Evolutionary conservation across 352 stramenopile species (phyloP), one percentile per base, ranked within the genome.

Genomic region (Globisporangium ultimum): DNA sequence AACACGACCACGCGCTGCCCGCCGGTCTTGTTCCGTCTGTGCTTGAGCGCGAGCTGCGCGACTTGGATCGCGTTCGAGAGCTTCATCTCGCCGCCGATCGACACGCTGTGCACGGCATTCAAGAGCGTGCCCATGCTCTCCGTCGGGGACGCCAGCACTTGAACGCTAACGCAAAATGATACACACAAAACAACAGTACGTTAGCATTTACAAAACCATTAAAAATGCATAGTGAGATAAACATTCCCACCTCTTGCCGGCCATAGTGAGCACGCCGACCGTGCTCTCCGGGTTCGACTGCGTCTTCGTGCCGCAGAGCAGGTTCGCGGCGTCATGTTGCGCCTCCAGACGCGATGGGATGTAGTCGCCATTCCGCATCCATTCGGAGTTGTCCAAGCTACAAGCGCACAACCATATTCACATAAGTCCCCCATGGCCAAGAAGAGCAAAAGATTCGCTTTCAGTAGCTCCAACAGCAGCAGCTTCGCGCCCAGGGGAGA

Each of bases 311-410:
- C 93, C 95, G 55, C 97, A 98, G 24, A 99, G 77, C 46, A 99
- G 69, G 67, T 99, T 99, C 34, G 96, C 96, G 7, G 97, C 97
- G 76, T 99, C 98, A 67, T 98, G 88, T 72, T 99, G 97, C 6
- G 97, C 96, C 66, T 99, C 96, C 53, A 99, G 80, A 54, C 98
- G 93, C 53, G 96, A 98, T 48, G 97, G 97, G 64, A 98, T 91
- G 85, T 99, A 99, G 78, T 99, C 98, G 45, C 97, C 97, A 78
- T 99, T 99, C 46, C 98, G 91, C 96, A 99, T 99, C 84, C 89
- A 98, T 74, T 99, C 95, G 62, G 94, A 98, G 71, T 97, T 99
- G 76, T 99, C 97, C 67, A 99, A 63, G 60, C 84, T 94, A 53
- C 20, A 61, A n/a, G 43, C 34, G 51, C 34, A 58, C 2, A 18